These are phyloP conservation scores for Marchantia paleacea DNA, from an alignment of 225 moss, liverwort and hornwort species.

Conservation along the genomic window DNA sequence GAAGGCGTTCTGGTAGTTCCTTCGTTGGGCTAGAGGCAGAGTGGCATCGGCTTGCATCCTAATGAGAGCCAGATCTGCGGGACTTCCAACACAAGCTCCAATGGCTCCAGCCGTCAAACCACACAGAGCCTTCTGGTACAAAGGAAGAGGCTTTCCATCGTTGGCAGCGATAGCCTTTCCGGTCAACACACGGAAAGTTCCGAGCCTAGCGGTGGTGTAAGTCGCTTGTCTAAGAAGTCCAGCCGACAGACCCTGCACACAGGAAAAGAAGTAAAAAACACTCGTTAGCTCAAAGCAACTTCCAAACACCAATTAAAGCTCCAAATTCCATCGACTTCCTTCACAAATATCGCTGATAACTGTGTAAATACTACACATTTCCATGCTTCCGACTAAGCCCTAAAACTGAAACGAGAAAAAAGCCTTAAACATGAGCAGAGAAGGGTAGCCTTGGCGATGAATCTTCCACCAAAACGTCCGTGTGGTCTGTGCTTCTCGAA, in stretches of 20 bases:
- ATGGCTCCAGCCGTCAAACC: conserved; percentile 94
- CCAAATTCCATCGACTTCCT: no score
- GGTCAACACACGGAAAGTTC: conserved; percentile 71
- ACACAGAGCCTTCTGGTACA: conserved; percentile 94
- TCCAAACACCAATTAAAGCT: no score
- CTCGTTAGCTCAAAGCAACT: no score
- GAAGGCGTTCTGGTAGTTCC: conserved; percentile 89
- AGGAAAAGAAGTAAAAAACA: not conserved
- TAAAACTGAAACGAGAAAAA: no score
- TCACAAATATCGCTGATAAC: no score
- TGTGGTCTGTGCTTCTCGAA: no score
- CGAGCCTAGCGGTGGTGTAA: conserved; percentile 85
- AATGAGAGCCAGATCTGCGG: conserved; percentile 95
- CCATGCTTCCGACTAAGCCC: no score
- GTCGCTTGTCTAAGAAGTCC: conserved; percentile 92
- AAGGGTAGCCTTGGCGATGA: no score
- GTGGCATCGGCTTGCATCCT: conserved; percentile 99
- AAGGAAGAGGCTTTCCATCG: conserved; percentile 89
- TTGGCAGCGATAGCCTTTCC: conserved; percentile 79
- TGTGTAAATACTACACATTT: no score
- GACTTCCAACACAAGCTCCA: conserved; percentile 85
- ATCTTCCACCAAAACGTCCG: no score
- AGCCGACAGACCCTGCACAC: conserved; percentile 80
- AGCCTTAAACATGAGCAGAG: no score
- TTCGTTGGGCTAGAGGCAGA: conserved; percentile 63